phyloP scores from a whole-genome alignment of 192 early-diverging fungal genomes.

The Mortierella alpina region DNA sequence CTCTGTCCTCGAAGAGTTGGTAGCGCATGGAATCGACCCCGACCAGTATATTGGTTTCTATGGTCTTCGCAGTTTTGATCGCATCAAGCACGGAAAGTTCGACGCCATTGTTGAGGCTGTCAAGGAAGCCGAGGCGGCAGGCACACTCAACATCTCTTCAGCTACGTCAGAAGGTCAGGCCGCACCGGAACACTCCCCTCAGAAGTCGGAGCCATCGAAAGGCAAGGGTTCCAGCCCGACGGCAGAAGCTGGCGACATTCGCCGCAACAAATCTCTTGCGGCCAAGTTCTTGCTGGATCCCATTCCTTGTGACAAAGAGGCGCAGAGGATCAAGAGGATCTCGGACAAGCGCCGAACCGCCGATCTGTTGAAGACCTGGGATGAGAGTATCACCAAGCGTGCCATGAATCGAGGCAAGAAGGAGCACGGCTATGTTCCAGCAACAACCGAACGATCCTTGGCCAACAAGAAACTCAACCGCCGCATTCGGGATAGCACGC shows the following conservation, averaged over 20 bases:
- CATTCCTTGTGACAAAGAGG: slow-evolving; percentile 27
- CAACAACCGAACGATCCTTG: slow-evolving; percentile 19
- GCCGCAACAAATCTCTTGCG: slow-evolving; percentile 27
- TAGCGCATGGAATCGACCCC: slow-evolving; percentile 66
- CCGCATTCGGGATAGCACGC: slow-evolving; percentile 3
- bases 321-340: slow-evolving; percentile 20
- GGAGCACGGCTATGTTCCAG: slow-evolving; percentile 42
- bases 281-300: slow-evolving; percentile 37
- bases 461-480: background rate
- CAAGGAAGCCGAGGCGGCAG: slow-evolving; percentile 17
- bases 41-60: slow-evolving; percentile 82
- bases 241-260: slow-evolving; percentile 25
- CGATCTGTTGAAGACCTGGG: slow-evolving; percentile 25
- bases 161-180: background rate
- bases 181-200: background rate
- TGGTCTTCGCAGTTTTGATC: slow-evolving; percentile 82
- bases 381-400: slow-evolving; percentile 50
- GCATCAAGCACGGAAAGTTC: slow-evolving; percentile 65
- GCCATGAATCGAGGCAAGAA: slow-evolving; percentile 35
- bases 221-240: background rate
- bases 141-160: background rate
- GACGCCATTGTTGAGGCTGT: slow-evolving; percentile 51
- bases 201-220: background rate
- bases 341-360: slow-evolving; percentile 7
- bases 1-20: slow-evolving; percentile 70